Evolutionary conservation across 371 early-diverging fungal species (phyloP), one percentile per base, ranked within the genome.

Genomic region (Parasitella parasitica): DNA sequence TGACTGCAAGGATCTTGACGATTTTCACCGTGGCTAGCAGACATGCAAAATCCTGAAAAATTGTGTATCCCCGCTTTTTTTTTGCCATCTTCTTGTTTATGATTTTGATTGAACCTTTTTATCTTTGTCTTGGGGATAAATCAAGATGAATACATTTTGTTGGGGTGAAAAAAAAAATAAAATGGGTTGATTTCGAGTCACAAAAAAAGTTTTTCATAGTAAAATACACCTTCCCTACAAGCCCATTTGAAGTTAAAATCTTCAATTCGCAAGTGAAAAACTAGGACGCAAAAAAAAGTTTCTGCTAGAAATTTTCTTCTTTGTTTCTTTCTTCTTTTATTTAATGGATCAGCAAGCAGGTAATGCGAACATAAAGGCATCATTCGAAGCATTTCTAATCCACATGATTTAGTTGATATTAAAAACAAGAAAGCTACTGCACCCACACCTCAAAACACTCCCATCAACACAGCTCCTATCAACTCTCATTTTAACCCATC

Each of bases 401-500:
- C n/a, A n/a, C n/a, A n/a, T n/a, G 4, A 8, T 32, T 32, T 61
- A 64, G 72, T 72, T 58, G 70, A 72, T 55, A 79, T 79, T 58
- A 79, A 74, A 56, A 78, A 71, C 43, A 73, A 72, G 61, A 64
- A 71, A 58, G 43, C 67, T 67, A 66, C 71, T 52, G 79, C 79
- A 62, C 79, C 79, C 27, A 78, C 79, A 46, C 79, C 79, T 30
- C 79, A 78, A 56, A 78, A 78, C 59, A 78, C 79, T 57, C 79
- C 79, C 32, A 78, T 75, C 35, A 73, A 71, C 59, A 61, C 76
- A 57, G 79, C 79, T 50, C 79, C 79, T 27, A 78, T 78, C 35
- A 76, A 68, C 52, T 73, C 76, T n/a, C 70, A 64, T 26, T 73
- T 69, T 50, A 66, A 66, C 48, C 79, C 79, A 34, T 67, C 73